Base-by-base conservation (phyloP, 371 early-diverging fungal species). In the Syncephalastrum contaminatum region DNA sequence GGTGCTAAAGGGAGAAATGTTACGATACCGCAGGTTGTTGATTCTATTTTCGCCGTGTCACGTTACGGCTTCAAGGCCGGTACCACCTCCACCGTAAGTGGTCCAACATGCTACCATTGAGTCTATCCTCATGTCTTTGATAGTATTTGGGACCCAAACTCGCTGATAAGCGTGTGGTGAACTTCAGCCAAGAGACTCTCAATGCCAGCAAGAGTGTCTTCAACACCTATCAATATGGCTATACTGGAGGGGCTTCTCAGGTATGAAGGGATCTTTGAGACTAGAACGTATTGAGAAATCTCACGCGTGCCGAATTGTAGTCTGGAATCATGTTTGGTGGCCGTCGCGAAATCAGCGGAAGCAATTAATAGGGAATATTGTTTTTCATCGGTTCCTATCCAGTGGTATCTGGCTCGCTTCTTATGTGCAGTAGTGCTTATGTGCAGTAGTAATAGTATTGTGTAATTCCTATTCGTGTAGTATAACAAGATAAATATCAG, bases 21-120 rank as follows among this genome's bases (percentile, higher is more conserved):
- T 30, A 30, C 36, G 36, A 30, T 56, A 24, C 16, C 36, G 16
- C 51, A 78, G 75, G 89, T 89, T 7, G 77, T 90, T 19, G 88
- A 88, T 64, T 72, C 85, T 21, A 77, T 96, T 25, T 93, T 85
- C 63, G 83, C 94, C 8, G 69, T 96, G 4, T 91, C 93, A 10
- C 82, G 96, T 21, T 84, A 92, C 63, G 88, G 91, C 16, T 83
- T 79, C 60, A 88, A 87, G 52, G 63, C 73, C 18, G 91, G 90
- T 30, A 67, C 69, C 53, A 73, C 77, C 22, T 69, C 72, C 14
- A 81, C 77, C n/a, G 76, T 82, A 70, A 64, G 62, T 61, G 15
- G 6, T 15, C 19, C 13, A 43, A 57, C 14, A 39, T 75, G 15
- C 48, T 25, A 41, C 16, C 15, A 36, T 10, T 30, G 12, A 25